phyloP scores from a whole-genome alignment of 2,329 filamentous ascomycete genomes.

The Neofusicoccum laricinum region DNA sequence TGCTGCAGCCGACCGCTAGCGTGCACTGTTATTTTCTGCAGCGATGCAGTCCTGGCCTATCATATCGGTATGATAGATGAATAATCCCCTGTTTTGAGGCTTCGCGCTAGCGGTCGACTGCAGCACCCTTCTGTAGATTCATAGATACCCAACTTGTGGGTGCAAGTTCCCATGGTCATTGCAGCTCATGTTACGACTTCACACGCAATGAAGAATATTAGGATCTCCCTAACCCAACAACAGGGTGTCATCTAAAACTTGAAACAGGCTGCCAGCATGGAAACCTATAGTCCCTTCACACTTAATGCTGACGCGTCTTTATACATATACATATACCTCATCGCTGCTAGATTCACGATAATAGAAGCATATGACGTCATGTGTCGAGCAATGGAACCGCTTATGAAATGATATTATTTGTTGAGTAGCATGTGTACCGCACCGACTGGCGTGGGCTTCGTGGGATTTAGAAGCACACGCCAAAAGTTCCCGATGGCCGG shows the following conservation, averaged over 20 bases:
- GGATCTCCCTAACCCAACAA: neutral
- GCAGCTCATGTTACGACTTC: neutral
- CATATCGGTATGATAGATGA: too few relatives aligned
- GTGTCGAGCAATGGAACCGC: neutral
- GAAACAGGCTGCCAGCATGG: too few relatives aligned
- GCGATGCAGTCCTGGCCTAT: too few relatives aligned
- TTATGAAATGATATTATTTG: neutral
- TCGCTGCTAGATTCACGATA: neutral
- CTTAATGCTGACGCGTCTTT: too few relatives aligned
- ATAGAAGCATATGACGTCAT: neutral
- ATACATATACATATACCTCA: neutral
- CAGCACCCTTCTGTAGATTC: too few relatives aligned
- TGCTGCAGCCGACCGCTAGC: neutral
- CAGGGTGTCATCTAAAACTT: too few relatives aligned
- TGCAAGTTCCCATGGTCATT: neutral
- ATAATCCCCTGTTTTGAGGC: too few relatives aligned
- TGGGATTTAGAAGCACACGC: neutral
- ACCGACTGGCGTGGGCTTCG: slow-evolving; percentile 11
- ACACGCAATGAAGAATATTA: neutral
- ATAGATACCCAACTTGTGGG: neutral
- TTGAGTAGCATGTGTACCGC: slow-evolving; percentile 14
- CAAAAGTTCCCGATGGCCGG: slow-evolving; percentile 21
- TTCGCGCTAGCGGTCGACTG: too few relatives aligned
- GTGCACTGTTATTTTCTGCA: too few relatives aligned
- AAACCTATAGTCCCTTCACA: too few relatives aligned